These are phyloP conservation scores for Bipolaris oryzae DNA, from an alignment of 2,329 filamentous ascomycete genomes.

Conservation along the genomic window DNA sequence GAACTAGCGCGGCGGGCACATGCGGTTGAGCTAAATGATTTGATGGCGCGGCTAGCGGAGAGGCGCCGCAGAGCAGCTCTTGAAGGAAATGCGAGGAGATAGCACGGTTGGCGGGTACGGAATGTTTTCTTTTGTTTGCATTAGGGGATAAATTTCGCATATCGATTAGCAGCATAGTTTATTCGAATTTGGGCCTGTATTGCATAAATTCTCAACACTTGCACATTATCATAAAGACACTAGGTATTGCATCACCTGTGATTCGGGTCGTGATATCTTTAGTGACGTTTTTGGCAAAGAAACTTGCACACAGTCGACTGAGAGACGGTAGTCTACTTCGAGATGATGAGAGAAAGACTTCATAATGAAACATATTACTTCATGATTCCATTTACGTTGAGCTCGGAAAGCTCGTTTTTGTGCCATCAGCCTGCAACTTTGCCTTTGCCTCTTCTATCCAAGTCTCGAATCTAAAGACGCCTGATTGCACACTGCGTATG, in stretches of 20 bases:
- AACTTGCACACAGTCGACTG: too few relatives aligned
- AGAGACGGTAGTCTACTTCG: too few relatives aligned
- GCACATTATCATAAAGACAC: too few relatives aligned
- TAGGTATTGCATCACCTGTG: too few relatives aligned
- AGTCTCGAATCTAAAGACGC: constrained; percentile 69
- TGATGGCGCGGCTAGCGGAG: not conserved
- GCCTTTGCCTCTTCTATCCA: constrained; percentile 71
- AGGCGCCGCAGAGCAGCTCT: not conserved
- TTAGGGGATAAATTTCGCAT: not conserved
- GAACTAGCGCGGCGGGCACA: not conserved
- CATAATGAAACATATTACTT: too few relatives aligned
- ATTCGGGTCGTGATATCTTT: too few relatives aligned
- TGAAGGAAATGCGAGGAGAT: not conserved
- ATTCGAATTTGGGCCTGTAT: not conserved
- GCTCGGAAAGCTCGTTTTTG: constrained; percentile 29
- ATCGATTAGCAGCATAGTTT: not conserved
- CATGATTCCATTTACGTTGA: constrained; percentile 7
- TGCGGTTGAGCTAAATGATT: not conserved
- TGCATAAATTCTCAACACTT: not conserved
- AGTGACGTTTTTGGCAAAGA: too few relatives aligned
- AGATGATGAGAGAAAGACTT: too few relatives aligned
- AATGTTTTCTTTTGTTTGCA: not conserved
- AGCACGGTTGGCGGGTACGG: not conserved
- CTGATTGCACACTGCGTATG: constrained; percentile 67
- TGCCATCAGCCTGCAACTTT: constrained; percentile 47